Base-by-base conservation (phyloP, 768 basidiomycete genomes). In the Naganishia antarctica region DNA sequence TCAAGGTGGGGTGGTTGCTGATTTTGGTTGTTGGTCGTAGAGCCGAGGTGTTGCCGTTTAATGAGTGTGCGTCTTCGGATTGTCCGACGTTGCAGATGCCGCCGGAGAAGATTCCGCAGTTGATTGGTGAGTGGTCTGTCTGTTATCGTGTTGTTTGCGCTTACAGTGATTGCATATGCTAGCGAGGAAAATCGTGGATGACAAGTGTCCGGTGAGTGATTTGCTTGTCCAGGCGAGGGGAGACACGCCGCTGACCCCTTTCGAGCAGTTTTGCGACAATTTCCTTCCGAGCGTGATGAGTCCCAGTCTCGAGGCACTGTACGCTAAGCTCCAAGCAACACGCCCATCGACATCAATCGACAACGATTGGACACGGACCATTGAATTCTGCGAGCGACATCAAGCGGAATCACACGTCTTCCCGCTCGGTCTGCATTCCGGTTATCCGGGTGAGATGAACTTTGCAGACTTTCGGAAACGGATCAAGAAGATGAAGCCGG, bases 351-450 rank as follows among this genome's bases (percentile, higher is more conserved):
- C 32, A 11, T 41, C 53, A 40, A 23, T n/a, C 11, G 53, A 40
- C 37, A 29, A 21, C 32, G 32, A 62, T 18, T 71, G 70, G 69
- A 58, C 66, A 12, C 60, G 64, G 43, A 46, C 67, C 13, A 63
- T 70, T 60, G 71, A 72, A 16, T 71, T 71, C 40, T 76, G 75
- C 63, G 8, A 51, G 4, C 61, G 61, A 29, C 75, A 76, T 49
- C 60, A 67, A 25, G 70, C 70, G 16, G 69, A 74, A 49, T 67
- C 66, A 0, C 65, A 60, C 2, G 40, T 69, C 50, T 70, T 76
- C 44, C 73, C 73, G 8, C 51, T 70, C 12, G 75, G 73, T 0
- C 37, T 68, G 13, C 66, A 62, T 23, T 59, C 64, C 15, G 74
- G 74, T 0, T 76, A 74, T 66, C 75, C 75, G 0, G 32, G 23